These are phyloP conservation scores for Hansenula lynferdii DNA, from an alignment of 1,139 yeast species.

Conservation along the genomic window DNA sequence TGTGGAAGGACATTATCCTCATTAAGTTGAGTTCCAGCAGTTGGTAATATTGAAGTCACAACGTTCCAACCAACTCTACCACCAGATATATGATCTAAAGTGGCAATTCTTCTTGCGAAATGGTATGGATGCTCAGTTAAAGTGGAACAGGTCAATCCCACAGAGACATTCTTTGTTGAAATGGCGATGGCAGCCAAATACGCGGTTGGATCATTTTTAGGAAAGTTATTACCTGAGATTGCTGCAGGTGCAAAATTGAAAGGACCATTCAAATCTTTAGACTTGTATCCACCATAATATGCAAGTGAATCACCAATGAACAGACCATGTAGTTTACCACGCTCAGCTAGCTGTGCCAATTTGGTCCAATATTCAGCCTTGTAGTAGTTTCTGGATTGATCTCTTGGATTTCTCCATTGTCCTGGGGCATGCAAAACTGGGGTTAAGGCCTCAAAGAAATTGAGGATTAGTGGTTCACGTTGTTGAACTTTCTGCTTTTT, in stretches of 20 bases:
- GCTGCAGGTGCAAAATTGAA: constrained; percentile 33
- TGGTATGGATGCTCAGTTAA: constrained; percentile 41
- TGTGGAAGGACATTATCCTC: constrained; percentile 34
- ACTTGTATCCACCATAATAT: constrained; percentile 36
- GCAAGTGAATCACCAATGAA: constrained; percentile 43
- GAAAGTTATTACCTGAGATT: constrained; percentile 36
- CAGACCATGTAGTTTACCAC: constrained; percentile 38
- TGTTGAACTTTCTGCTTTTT: constrained; percentile 16
- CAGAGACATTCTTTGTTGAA: constrained; percentile 33
- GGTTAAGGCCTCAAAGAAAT: constrained; percentile 21
- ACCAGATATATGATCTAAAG: constrained; percentile 36
- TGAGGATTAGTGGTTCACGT: constrained; percentile 17
- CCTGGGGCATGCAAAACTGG: constrained; percentile 38
- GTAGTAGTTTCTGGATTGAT: constrained; percentile 31
- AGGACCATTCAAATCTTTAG: constrained; percentile 23
- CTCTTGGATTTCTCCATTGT: constrained; percentile 39
- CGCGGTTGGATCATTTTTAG: constrained; percentile 36
- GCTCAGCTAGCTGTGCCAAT: constrained; percentile 39
- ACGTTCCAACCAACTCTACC: constrained; percentile 44
- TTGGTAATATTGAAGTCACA: constrained; percentile 36
- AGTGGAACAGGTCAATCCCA: constrained; percentile 38
- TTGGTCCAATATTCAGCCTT: constrained; percentile 42
- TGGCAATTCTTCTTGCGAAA: constrained; percentile 37
- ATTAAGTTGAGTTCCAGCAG: constrained; percentile 36
- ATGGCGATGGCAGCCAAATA: constrained; percentile 37